phyloP scores from a whole-genome alignment of 2,329 filamentous ascomycete genomes.

The Verticillium tricorpus region DNA sequence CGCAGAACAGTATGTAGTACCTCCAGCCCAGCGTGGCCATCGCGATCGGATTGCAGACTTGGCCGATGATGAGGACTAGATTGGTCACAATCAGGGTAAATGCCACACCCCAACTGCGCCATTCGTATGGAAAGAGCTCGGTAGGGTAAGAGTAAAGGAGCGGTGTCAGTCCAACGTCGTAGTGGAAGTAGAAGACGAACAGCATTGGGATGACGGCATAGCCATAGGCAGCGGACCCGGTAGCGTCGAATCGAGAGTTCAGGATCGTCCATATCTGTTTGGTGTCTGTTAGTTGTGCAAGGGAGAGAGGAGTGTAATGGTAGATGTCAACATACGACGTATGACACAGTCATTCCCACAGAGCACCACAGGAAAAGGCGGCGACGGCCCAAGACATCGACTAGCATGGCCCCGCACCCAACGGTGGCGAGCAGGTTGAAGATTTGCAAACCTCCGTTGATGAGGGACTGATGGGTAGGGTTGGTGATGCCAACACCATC shows the following conservation, averaged over 20 bases:
- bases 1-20: constrained; percentile 40
- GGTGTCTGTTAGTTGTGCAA: too few species aligned
- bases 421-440: constrained; percentile 19
- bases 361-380: constrained; percentile 18
- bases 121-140: constrained; percentile 31
- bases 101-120: constrained; percentile 1
- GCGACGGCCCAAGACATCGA: constrained; percentile 4
- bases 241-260: constrained; percentile 23
- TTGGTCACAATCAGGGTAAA: constrained; percentile 1
- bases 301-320: background rate
- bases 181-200: constrained; percentile 41
- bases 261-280: constrained; percentile 23
- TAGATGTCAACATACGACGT: constrained; percentile 23
- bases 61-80: background rate
- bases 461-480: constrained; percentile 3
- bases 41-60: constrained; percentile 25
- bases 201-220: constrained; percentile 26
- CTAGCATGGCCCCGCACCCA: background rate
- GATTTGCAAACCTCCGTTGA: constrained; percentile 7
- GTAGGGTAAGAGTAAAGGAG: constrained; percentile 38
- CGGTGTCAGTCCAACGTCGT: constrained; percentile 42
- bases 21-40: constrained; percentile 31
- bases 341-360: constrained; percentile 25
- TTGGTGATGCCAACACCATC: constrained; percentile 18
- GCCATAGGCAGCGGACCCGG: constrained; percentile 19